These are phyloP conservation scores for Ambrosiella cleistominuta DNA, from an alignment of 2,329 filamentous ascomycete species.

Conservation along the genomic window DNA sequence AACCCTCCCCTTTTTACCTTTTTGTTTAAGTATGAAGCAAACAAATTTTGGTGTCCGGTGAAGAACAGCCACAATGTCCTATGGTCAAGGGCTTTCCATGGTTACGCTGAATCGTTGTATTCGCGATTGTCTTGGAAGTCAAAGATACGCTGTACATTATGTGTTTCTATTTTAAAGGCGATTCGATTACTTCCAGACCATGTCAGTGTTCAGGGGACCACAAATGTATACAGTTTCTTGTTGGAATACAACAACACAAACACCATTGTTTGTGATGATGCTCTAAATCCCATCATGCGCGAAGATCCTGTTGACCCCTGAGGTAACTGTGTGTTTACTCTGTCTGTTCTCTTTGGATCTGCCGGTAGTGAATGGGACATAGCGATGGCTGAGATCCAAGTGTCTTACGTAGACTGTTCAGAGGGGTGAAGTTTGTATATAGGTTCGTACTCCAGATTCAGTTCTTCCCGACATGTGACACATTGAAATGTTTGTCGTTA, in stretches of 20 bases:
- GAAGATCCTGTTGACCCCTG: not conserved
- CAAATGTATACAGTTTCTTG: not conserved
- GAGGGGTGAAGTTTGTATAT: not conserved
- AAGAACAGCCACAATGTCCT: no score
- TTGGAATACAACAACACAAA: not conserved
- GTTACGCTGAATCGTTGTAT: not conserved
- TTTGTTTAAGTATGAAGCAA: no score
- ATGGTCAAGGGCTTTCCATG: no score
- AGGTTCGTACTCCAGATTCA: not conserved
- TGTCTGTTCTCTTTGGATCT: not conserved
- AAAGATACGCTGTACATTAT: not conserved
- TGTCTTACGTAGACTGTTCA: not conserved
- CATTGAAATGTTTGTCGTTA: not conserved
- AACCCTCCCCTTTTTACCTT: no score
- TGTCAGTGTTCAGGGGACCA: not conserved
- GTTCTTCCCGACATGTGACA: not conserved
- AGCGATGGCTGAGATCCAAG: not conserved
- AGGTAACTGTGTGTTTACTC: not conserved
- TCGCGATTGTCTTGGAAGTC: not conserved
- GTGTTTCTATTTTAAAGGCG: not conserved
- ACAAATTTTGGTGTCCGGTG: no score
- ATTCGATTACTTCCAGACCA: not conserved
- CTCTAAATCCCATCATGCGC: not conserved
- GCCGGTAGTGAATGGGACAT: not conserved
- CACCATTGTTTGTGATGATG: not conserved